phyloP scores from a whole-genome alignment of 2,329 filamentous ascomycete genomes.

The Paecilomyces dactylethromorphus region DNA sequence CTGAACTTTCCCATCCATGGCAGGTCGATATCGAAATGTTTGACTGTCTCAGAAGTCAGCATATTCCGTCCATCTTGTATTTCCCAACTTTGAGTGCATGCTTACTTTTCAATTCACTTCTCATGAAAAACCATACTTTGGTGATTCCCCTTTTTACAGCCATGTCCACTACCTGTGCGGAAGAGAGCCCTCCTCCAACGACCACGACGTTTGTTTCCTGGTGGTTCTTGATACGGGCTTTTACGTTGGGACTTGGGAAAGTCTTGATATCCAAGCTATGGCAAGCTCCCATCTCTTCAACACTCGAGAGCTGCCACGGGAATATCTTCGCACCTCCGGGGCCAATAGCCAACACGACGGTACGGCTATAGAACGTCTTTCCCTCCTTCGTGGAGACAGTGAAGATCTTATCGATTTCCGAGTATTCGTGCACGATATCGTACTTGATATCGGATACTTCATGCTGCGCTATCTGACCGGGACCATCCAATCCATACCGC shows the following conservation, averaged over 20 bases:
- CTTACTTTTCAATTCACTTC: constrained; percentile 44
- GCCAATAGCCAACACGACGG: constrained; percentile 65
- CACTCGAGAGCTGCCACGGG: constrained; percentile 31
- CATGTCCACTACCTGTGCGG: constrained; percentile 65
- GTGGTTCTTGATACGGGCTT: constrained; percentile 45
- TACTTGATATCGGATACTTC: constrained; percentile 57
- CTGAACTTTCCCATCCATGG: constrained; percentile 78
- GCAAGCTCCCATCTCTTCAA: constrained; percentile 45
- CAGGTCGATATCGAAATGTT: constrained; percentile 71
- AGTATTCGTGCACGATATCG: constrained; percentile 40
- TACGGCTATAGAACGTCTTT: constrained; percentile 49
- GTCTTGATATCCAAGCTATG: constrained; percentile 60
- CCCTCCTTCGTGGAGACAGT: constrained; percentile 52
- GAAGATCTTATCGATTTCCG: constrained; percentile 52
- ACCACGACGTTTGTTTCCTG: constrained; percentile 59
- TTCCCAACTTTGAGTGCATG: background rate
- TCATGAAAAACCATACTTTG: constrained; percentile 65
- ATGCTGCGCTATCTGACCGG: constrained; percentile 53
- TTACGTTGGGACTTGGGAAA: constrained; percentile 51
- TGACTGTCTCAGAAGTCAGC: constrained; percentile 39
- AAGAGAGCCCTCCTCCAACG: constrained; percentile 69
- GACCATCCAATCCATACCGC: constrained; percentile 51
- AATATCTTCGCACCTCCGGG: constrained; percentile 55
- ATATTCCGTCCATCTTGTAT: background rate
- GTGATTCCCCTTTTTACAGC: constrained; percentile 58